phyloP scores from a whole-genome alignment of 2,329 filamentous ascomycete genomes.

The Neocatenulostroma microsporum region DNA sequence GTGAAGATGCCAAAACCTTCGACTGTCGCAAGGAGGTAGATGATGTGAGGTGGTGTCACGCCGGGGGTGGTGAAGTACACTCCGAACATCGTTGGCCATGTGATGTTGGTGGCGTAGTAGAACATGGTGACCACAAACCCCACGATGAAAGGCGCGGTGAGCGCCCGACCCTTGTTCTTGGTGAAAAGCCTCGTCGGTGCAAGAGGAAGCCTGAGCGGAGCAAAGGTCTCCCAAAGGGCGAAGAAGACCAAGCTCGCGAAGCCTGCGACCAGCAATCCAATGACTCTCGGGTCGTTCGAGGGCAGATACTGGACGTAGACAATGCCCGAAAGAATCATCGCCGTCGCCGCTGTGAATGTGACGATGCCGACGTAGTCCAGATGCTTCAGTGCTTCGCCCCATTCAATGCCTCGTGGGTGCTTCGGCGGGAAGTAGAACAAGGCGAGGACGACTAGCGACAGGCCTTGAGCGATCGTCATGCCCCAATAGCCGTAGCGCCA shows the following conservation, averaged over 20 bases:
- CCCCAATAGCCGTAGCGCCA: slow-evolving; percentile 6
- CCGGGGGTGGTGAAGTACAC: slow-evolving; percentile 7
- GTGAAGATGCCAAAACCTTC: slow-evolving; percentile 34
- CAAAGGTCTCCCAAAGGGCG: slow-evolving; percentile 6
- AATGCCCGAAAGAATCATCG: slow-evolving; percentile 6
- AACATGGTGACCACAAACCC: slow-evolving; percentile 12
- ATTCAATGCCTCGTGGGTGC: slow-evolving; percentile 6
- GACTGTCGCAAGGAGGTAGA: slow-evolving; percentile 5
- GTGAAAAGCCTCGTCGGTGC: slow-evolving; percentile 9
- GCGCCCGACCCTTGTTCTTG: slow-evolving; percentile 7
- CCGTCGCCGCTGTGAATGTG: slow-evolving; percentile 1
- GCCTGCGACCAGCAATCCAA: slow-evolving; percentile 5
- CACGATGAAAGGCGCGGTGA: slow-evolving; percentile 11
- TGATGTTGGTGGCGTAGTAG: slow-evolving; percentile 11
- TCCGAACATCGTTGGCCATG: slow-evolving; percentile 8
- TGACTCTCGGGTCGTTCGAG: slow-evolving; percentile 4
- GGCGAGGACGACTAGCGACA: slow-evolving; percentile 3
- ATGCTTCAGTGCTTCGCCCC: slow-evolving; percentile 2
- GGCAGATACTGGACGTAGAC: slow-evolving; percentile 3
- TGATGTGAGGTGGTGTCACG: slow-evolving; percentile 1
- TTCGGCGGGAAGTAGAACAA: slow-evolving; percentile 7
- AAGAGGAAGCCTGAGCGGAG: slow-evolving; percentile 9
- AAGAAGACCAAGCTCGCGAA: slow-evolving; percentile 6
- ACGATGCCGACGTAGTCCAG: slow-evolving; percentile 6
- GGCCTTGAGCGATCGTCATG: background rate